Conservation (phyloP, 2,329 filamentous ascomycete species). For the Ilyonectria robusta region DNA sequence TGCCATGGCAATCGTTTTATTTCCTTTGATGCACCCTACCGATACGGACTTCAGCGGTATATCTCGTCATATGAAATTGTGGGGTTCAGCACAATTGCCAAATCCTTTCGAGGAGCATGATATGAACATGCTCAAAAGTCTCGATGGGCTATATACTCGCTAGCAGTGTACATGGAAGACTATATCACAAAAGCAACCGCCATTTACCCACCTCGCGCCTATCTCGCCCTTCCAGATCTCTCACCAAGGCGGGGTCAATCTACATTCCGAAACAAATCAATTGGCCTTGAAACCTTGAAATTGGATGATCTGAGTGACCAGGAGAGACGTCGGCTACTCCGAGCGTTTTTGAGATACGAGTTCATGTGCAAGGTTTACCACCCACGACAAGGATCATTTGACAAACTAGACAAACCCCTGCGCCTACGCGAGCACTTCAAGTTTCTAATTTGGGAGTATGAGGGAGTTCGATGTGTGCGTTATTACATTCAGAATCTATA, state of each 20-base stretch:
- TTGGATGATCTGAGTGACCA: not conserved
- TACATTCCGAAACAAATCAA: not conserved
- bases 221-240: conserved; percentile 23
- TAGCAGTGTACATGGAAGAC: conserved; percentile 30
- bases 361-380: conserved; percentile 9
- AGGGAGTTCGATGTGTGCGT: conserved; percentile 25
- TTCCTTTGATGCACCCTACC: not conserved
- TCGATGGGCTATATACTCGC: conserved; percentile 8
- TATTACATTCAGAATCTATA: conserved; percentile 26
- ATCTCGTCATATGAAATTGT: not conserved
- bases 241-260: not conserved
- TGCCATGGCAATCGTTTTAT: conserved; percentile 27
- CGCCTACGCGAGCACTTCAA: not conserved
- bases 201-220: conserved; percentile 22
- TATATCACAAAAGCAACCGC: conserved; percentile 37
- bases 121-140: not conserved
- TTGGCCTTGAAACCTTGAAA: conserved; percentile 7
- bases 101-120: conserved; percentile 5
- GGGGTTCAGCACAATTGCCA: conserved; percentile 16
- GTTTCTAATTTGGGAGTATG: not conserved
- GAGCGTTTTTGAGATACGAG: conserved; percentile 29
- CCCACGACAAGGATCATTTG: not conserved
- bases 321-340: conserved; percentile 22
- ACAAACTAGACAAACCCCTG: not conserved
- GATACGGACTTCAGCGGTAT: not conserved